Evolutionary conservation across 768 basidiomycete species (phyloP).

Genomic region (Dentipellis fragilis): DNA sequence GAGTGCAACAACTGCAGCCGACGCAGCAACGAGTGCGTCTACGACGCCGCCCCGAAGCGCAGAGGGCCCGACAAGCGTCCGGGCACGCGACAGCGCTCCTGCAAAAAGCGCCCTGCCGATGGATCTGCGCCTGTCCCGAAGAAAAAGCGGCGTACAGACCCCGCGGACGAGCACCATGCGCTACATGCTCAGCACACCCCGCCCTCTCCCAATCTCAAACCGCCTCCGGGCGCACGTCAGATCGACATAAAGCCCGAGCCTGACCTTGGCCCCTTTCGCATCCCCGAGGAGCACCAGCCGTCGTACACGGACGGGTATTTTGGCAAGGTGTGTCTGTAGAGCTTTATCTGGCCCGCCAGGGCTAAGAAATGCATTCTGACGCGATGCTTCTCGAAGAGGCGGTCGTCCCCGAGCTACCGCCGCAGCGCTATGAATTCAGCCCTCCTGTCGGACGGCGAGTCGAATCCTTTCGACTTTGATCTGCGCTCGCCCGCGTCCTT

Average conservation of each 20-base stretch:
- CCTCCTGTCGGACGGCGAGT: constrained; percentile 7
- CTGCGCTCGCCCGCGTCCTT: constrained; percentile 8
- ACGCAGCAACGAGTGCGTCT: constrained; percentile 68
- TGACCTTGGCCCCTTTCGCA: background rate
- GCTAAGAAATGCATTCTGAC: background rate
- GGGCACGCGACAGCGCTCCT: constrained; percentile 73
- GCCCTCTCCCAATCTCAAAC: background rate
- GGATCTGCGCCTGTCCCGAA: constrained; percentile 30
- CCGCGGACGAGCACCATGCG: constrained; percentile 4
- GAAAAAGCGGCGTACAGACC: constrained; percentile 24
- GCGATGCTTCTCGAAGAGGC: constrained; percentile 6
- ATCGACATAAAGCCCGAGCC: constrained; percentile 1
- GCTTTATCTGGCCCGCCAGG: background rate
- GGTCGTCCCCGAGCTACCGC: constrained; percentile 1
- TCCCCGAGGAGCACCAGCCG: background rate
- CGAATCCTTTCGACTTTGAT: constrained; percentile 13
- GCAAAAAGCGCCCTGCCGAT: constrained; percentile 66
- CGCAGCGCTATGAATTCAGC: constrained; percentile 5
- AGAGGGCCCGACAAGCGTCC: constrained; percentile 82
- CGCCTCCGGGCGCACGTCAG: constrained; percentile 2
- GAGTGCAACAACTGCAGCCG: constrained; percentile 76
- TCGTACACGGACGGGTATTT: background rate
- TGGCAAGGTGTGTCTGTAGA: background rate
- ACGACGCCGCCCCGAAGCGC: constrained; percentile 72
- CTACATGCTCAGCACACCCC: background rate